Conservation (phyloP, 805 yeast species). For the Pichia phayaonensis region DNA sequence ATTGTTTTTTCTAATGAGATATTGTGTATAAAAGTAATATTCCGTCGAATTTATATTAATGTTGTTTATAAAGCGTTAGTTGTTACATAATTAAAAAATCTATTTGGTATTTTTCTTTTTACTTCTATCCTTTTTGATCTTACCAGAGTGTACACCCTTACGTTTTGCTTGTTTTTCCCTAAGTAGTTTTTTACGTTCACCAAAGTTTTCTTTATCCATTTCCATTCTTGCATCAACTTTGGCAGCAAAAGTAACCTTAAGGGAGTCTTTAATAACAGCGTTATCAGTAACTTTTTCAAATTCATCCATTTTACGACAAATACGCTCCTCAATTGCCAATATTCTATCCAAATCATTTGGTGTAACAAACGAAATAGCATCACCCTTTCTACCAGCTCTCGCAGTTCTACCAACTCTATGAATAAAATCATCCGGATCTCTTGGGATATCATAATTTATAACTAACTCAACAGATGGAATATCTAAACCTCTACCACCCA, state of each 20-base stretch:
- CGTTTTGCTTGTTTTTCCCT: slow-evolving; percentile 14
- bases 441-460: slow-evolving; percentile 71
- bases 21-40: not conserved
- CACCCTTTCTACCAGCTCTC: slow-evolving; percentile 91
- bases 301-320: slow-evolving; percentile 71
- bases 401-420: slow-evolving; percentile 96
- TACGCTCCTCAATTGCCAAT: slow-evolving; percentile 79
- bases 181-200: slow-evolving; percentile 40
- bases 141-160: not conserved
- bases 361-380: slow-evolving; percentile 71
- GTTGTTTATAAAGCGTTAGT: not conserved
- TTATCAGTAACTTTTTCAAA: slow-evolving; percentile 68
- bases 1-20: not conserved
- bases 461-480: slow-evolving; percentile 75
- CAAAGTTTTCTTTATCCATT: slow-evolving; percentile 87
- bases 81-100: not conserved
- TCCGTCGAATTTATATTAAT: not conserved
- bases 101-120: not conserved
- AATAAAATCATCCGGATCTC: slow-evolving; percentile 76
- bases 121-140: slow-evolving; percentile 1
- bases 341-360: slow-evolving; percentile 80
- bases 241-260: slow-evolving; percentile 68
- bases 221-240: slow-evolving; percentile 88
- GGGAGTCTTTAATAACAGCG: slow-evolving; percentile 57
- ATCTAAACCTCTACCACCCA: slow-evolving; percentile 86